A percentile compares a stretch with the other conserved stretches of the same genome.
Evolutionary conservation across 2,329 filamentous ascomycete genomes (phyloP).

Genomic region (Cordyceps farinosa): DNA sequence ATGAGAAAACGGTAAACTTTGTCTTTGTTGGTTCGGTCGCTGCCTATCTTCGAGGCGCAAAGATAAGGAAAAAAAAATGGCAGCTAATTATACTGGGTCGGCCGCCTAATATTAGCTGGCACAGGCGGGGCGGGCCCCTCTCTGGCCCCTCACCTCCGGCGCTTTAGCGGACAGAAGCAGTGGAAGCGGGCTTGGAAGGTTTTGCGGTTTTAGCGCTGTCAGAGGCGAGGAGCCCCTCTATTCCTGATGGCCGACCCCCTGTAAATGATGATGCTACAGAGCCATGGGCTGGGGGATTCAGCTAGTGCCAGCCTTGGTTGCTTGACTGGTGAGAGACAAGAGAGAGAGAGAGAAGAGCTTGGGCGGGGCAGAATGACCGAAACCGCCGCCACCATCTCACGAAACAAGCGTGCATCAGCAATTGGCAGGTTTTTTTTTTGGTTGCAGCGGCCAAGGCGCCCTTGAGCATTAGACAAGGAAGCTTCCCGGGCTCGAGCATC

Average conservation of each 20-base stretch:
- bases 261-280: neutral
- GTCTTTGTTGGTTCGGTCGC: neutral
- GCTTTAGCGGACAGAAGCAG: neutral
- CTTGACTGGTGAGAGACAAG: neutral
- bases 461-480: too few relatives aligned
- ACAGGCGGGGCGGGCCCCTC: neutral
- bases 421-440: neutral
- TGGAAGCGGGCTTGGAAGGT: neutral
- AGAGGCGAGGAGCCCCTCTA: neutral
- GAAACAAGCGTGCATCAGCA: conserved; percentile 7
- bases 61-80: neutral
- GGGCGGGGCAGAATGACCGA: conserved; percentile 8
- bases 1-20: neutral
- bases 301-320: neutral
- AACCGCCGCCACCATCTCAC: conserved; percentile 14
- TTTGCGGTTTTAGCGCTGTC: neutral
- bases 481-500: neutral
- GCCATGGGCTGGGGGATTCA: neutral
- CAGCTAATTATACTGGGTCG: conserved; percentile 2
- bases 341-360: neutral
- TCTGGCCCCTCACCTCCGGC: neutral
- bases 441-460: too few relatives aligned
- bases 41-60: neutral
- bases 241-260: neutral
- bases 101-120: conserved; percentile 8